phyloP scores from a whole-genome alignment of 768 basidiomycete species.

The Cystofilobasidium bisporidii region DNA sequence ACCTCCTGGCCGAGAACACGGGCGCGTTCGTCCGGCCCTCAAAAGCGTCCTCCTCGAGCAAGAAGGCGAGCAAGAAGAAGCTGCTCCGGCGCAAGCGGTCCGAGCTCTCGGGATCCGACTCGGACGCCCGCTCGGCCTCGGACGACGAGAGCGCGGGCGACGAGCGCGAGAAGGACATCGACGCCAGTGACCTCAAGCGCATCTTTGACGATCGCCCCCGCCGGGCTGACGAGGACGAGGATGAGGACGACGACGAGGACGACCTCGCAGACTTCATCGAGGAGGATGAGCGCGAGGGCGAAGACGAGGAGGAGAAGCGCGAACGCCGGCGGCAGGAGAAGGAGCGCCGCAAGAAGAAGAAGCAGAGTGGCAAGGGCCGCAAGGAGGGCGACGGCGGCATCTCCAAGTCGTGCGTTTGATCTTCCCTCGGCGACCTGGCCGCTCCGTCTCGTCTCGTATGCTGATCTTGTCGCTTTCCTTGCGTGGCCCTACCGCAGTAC shows the following conservation, averaged over 20 bases:
- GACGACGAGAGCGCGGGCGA: constrained; percentile 31
- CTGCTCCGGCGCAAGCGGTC: constrained; percentile 39
- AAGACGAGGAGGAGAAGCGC: constrained; percentile 62
- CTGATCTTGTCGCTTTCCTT: not conserved
- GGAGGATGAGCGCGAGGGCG: constrained; percentile 51
- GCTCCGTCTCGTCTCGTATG: too few species aligned
- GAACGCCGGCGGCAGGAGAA: constrained; percentile 45
- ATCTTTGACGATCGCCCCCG: constrained; percentile 66
- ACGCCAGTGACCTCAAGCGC: constrained; percentile 52
- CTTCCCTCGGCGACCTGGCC: not conserved
- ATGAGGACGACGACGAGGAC: constrained; percentile 45
- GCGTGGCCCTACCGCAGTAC: constrained; percentile 48
- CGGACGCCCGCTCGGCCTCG: not conserved
- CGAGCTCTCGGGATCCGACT: constrained; percentile 44
- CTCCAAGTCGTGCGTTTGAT: constrained; percentile 24
- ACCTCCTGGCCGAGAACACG: constrained; percentile 72
- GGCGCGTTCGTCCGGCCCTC: constrained; percentile 48
- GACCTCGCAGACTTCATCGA: constrained; percentile 66
- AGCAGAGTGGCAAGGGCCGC: constrained; percentile 55
- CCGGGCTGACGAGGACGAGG: constrained; percentile 40
- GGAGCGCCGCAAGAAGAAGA: constrained; percentile 44
- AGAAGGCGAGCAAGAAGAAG: constrained; percentile 19
- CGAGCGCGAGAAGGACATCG: constrained; percentile 47
- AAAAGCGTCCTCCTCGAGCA: constrained; percentile 10
- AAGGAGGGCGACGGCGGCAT: constrained; percentile 41